Evolutionary conservation across 192 early-diverging fungal species (phyloP), one percentile per base, ranked within the genome.

Genomic region (Coemansia umbellata): DNA sequence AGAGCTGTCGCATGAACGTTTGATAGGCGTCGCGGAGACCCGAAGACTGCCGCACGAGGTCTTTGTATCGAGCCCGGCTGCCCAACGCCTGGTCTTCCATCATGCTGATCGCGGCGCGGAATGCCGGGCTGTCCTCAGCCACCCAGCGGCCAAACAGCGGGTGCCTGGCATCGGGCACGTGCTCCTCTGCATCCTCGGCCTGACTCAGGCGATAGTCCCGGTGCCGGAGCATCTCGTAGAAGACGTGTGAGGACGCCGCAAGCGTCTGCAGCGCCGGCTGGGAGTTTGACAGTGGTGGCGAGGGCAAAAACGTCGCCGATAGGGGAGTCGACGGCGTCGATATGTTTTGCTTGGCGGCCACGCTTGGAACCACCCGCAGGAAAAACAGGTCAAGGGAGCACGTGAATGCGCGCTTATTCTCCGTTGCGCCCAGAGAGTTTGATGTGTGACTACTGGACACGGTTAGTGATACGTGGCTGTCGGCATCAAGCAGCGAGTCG

Each of bases 71-170:
- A 4, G 49, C 22, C 22, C 73, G 73, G 39, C 54, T 50, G 0
- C 24, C 41, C 13, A 39, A 31, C 52, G 73, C 73, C 42, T 55
- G 58, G 18, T 49, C 55, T 51, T 76, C 73, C 62, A 76, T 60
- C n/a, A 11, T 26, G 5, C 22, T 17, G n/a, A 76, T 60, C 31
- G 66, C 43, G 2, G 54, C 22, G 3, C 73, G 73, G 47, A 76
- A 76, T 47, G 26, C 47, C 4, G 73, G 73, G 23, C 73, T 62
- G 65, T 76, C 73, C 15, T 64, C 66, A 8, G 66, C 58, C 21
- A 64, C 40, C 73, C 73, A 76, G 7, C 50, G 51, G 37, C 66
- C 42, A 22, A 76, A 69, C 58, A 76, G 50, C 50, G 73, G 73
- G 31, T 76, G 73, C 26, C 14, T 32, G 4, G 47, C 33, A 8